Evolutionary conservation across 2,329 filamentous ascomycete genomes (phyloP).

Genomic region (Aspergillus ochraceoroseus): DNA sequence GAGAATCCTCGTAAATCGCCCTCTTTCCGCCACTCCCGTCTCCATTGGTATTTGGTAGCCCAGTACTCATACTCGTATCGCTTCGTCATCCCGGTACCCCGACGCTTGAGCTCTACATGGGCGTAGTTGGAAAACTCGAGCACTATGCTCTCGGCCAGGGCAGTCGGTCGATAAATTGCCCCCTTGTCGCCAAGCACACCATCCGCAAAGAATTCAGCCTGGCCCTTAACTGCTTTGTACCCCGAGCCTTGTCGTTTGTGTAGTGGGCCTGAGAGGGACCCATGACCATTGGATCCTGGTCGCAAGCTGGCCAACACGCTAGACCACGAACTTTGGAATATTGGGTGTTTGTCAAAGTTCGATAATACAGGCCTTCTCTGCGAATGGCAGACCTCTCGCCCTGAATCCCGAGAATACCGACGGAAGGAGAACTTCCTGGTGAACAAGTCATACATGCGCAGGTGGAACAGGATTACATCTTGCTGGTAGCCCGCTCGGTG

Average conservation of each 20-base stretch:
- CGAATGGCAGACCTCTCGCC: constrained; percentile 88
- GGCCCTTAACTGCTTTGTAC: constrained; percentile 48
- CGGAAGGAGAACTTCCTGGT: constrained; percentile 84
- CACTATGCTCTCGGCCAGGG: constrained; percentile 72
- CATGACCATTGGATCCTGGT: constrained; percentile 52
- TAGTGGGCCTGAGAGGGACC: constrained; percentile 35
- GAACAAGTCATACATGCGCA: constrained; percentile 88
- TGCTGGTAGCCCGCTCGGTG: constrained; percentile 55
- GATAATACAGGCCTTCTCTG: constrained; percentile 56
- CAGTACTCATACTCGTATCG: constrained; percentile 92
- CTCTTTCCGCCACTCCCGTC: constrained; percentile 64
- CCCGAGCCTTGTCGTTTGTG: constrained; percentile 57
- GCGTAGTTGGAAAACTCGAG: constrained; percentile 98
- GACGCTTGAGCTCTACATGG: constrained; percentile 73
- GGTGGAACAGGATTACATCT: constrained; percentile 77
- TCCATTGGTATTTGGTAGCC: constrained; percentile 82
- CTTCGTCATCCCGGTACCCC: constrained; percentile 62
- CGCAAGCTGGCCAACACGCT: constrained; percentile 55
- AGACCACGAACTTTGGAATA: constrained; percentile 56
- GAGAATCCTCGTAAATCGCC: constrained; percentile 60
- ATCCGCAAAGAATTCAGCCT: constrained; percentile 33
- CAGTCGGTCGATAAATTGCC: constrained; percentile 20
- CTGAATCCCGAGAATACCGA: constrained; percentile 86
- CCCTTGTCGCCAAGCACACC: constrained; percentile 14
- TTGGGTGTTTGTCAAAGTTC: constrained; percentile 47